A percentile compares a stretch with the other conserved stretches of the same genome.
Evolutionary conservation across 345 rosid species (phyloP).

Genomic region (Eutrema heterophyllum): DNA sequence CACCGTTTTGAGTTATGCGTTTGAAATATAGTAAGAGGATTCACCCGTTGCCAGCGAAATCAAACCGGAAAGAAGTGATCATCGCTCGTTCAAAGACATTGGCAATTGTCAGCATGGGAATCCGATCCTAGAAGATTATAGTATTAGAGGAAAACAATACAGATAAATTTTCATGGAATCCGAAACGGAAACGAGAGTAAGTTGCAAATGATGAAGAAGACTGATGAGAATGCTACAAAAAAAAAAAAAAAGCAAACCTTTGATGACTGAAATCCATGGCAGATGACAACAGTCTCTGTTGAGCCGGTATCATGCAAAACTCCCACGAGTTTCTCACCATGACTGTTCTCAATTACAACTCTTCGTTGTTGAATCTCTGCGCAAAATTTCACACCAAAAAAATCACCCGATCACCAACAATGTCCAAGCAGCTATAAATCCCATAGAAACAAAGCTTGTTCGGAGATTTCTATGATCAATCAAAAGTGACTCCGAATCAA

Average conservation of each 20-base stretch:
- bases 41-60: constrained; percentile 93
- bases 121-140: constrained; percentile 41
- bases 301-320: constrained; percentile 76
- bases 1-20: not conserved
- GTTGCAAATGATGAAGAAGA: not conserved
- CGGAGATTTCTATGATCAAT: not conserved
- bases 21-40: not conserved
- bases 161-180: not conserved
- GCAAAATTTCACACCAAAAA: not conserved
- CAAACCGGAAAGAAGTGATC: constrained; percentile 71
- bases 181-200: not conserved
- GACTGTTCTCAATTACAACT: constrained; percentile 48
- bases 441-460: not conserved
- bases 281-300: constrained; percentile 61
- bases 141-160: not conserved
- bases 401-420: not conserved
- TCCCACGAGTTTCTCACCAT: constrained; percentile 79
- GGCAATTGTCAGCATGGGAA: constrained; percentile 71
- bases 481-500: not conserved
- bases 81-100: constrained; percentile 46
- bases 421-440: not conserved
- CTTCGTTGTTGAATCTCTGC: constrained; percentile 28
- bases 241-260: constrained; percentile 43
- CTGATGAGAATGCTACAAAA: not conserved
- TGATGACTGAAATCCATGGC: constrained; percentile 81